Evolutionary conservation across 177 flowering plant genomes (phyloP).

Genomic region (Vitis hybrid): DNA sequence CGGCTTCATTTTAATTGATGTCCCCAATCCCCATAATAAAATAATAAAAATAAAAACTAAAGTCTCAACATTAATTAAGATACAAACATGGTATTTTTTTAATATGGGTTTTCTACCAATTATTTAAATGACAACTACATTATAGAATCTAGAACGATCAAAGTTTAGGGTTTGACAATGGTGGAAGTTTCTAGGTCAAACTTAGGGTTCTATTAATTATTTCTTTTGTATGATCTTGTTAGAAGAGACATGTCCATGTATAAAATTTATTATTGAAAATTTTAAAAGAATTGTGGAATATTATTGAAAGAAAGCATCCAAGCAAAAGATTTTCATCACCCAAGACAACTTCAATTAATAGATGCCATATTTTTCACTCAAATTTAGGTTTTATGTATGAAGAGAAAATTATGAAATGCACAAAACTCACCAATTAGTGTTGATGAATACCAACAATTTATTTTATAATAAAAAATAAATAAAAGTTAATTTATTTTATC

Average conservation of each 20-base stretch:
- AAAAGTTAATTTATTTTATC: too few relatives aligned
- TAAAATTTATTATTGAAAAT: not conserved
- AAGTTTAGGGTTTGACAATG: constrained; percentile 1
- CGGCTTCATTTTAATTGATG: too few relatives aligned
- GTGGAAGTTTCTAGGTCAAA: constrained; percentile 6
- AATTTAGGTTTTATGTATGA: too few relatives aligned
- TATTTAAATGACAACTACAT: not conserved
- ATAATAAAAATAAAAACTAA: not conserved
- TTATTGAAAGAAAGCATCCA: not conserved
- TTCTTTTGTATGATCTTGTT: not conserved
- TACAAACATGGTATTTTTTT: not conserved
- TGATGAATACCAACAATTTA: too few relatives aligned
- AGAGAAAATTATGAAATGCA: too few relatives aligned
- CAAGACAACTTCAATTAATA: not conserved
- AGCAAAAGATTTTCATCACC: not conserved
- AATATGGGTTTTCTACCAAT: constrained; percentile 3
- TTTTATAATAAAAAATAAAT: too few relatives aligned
- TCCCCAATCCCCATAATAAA: constrained; percentile 1
- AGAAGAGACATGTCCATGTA: not conserved
- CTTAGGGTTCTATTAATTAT: not conserved
- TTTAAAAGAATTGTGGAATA: not conserved
- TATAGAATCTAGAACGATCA: not conserved
- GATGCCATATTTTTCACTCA: too few relatives aligned
- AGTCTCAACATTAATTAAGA: not conserved
- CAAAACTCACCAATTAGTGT: too few relatives aligned